Evolutionary conservation across 768 basidiomycete species (phyloP).

Genomic region (Boletus pseudopeckii): DNA sequence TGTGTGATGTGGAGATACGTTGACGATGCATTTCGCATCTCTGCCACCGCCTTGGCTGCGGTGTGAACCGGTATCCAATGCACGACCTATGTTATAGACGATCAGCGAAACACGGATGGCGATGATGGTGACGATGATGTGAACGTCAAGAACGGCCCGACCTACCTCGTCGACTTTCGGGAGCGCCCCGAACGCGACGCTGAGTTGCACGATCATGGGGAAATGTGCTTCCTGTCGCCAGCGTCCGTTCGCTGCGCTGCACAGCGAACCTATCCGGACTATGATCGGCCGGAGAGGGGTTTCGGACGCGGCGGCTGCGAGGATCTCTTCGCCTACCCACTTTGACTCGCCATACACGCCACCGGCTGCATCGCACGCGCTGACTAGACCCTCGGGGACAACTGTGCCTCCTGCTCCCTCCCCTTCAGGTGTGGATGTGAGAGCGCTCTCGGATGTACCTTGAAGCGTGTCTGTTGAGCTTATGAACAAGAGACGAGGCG

Average conservation of each 20-base stretch:
- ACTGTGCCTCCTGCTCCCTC: background rate
- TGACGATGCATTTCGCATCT: constrained; percentile 13
- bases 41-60: constrained; percentile 12
- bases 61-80: constrained; percentile 15
- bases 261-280: constrained; percentile 38
- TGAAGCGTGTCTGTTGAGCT: constrained; percentile 23
- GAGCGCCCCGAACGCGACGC: constrained; percentile 16
- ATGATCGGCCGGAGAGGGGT: constrained; percentile 25
- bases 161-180: constrained; percentile 23
- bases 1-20: constrained; percentile 11
- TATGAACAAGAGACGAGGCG: constrained; percentile 33
- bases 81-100: constrained; percentile 1
- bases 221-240: constrained; percentile 40
- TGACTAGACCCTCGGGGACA: background rate
- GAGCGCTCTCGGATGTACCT: background rate
- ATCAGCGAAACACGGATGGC: background rate
- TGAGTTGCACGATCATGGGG: constrained; percentile 32
- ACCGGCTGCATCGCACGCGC: constrained; percentile 12
- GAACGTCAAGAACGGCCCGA: background rate
- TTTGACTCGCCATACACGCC: constrained; percentile 17
- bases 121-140: background rate
- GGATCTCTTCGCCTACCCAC: constrained; percentile 25
- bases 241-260: constrained; percentile 34
- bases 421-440: background rate
- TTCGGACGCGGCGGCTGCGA: constrained; percentile 13